These are phyloP conservation scores for Geotrichum aggregatum DNA, from an alignment of 1,139 yeast species.

Conservation along the genomic window DNA sequence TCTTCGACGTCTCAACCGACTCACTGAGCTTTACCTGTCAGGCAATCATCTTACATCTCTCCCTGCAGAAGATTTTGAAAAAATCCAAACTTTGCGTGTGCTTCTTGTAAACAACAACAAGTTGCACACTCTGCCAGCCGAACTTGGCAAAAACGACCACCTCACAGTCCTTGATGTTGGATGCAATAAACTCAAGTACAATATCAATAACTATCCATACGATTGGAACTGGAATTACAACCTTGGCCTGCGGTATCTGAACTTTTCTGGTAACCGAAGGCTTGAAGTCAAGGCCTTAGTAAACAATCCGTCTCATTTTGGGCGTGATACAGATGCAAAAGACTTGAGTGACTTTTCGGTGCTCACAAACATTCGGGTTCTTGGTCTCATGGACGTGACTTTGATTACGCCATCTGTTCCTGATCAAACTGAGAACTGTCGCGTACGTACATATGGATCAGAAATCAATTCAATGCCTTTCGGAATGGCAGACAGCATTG, in stretches of 20 bases:
- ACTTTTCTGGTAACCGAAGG: constrained; percentile 87
- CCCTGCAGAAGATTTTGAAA: constrained; percentile 81
- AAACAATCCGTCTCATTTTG: constrained; percentile 34
- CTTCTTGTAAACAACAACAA: constrained; percentile 78
- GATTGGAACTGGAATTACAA: constrained; percentile 98
- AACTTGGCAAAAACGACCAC: constrained; percentile 62
- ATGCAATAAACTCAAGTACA: constrained; percentile 83
- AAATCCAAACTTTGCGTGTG: constrained; percentile 54
- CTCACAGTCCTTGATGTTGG: constrained; percentile 83
- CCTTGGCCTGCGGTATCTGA: constrained; percentile 67
- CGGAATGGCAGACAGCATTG: constrained; percentile 88
- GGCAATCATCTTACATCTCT: constrained; percentile 78
- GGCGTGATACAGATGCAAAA: constrained; percentile 35
- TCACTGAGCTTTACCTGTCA: constrained; percentile 70
- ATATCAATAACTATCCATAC: constrained; percentile 89
- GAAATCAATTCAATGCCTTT: constrained; percentile 72
- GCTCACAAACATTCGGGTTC: constrained; percentile 62
- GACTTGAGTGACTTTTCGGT: constrained; percentile 75
- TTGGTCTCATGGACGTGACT: constrained; percentile 94
- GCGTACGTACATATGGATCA: constrained; percentile 91
- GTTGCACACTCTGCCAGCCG: constrained; percentile 84
- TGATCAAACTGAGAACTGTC: constrained; percentile 75
- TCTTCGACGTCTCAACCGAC: constrained; percentile 51
- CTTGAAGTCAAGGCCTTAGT: constrained; percentile 76
- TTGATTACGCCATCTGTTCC: constrained; percentile 79